Evolutionary conservation across 2,329 filamentous ascomycete genomes (phyloP), one percentile per base, ranked within the genome.

Genomic region (Blumeriella jaapii): DNA sequence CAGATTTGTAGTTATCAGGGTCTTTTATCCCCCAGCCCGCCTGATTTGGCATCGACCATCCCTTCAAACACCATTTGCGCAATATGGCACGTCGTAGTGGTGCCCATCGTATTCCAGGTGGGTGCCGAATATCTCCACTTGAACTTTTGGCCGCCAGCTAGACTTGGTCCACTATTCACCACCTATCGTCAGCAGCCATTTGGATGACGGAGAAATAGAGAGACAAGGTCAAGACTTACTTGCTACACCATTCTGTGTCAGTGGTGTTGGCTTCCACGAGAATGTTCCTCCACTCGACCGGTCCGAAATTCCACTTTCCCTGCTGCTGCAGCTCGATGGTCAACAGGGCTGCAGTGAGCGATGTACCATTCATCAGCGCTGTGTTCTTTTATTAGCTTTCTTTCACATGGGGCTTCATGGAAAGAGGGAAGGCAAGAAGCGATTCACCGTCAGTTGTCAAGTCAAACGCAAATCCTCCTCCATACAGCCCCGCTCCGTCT

Each of bases 231-330:
- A 40, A 49, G 20, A 22, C 20, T 6, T 22, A 11, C 20, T 22
- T 6, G 20, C 6, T 22, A 11, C 20, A 22, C 20, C 20, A 22
- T 22, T 11, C 11, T 22, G 20, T 22, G 6, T 22, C 20, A 11
- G 20, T 22, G 11, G 20, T 22, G 11, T 22, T 22, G 6, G 20
- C 20, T 22, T 22, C 20, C 6, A 22, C 20, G 11, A 22, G 20
- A 22, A 22, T 22, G 11, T 22, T 22, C 11, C 20, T 22, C 20
- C 20, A 22, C 4, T 30, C 29, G 8, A 49, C 27, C 0, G 34
- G 8, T 3, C 46, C 44, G 17, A 45, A 49, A 15, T 49, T 34
- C 44, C 46, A 49, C 3, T 29, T 39, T 6, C 38, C 44, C 2
- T 17, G 18, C 3, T 34, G 33, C 26, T 48, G 44, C 2, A 46